Conservation (phyloP, 495 filamentous ascomycete genomes). For the Acidiella bohemica region DNA sequence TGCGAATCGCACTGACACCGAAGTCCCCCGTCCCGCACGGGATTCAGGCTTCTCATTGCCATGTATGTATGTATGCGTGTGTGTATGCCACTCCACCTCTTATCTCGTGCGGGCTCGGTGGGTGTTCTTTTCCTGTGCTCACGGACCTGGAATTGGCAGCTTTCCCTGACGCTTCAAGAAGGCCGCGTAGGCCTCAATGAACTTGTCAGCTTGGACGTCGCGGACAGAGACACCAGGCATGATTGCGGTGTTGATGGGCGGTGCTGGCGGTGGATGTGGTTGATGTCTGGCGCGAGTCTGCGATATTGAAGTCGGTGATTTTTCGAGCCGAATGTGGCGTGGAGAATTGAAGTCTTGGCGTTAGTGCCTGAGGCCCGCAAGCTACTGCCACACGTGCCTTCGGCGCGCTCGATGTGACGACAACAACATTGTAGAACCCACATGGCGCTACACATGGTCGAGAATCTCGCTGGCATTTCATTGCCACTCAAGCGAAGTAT, state of each 20-base stretch:
- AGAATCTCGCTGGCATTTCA: no score
- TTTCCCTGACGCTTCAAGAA: constrained; percentile 99
- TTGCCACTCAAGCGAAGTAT: no score
- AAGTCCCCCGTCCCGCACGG: constrained; percentile 32
- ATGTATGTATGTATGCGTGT: constrained; percentile 1
- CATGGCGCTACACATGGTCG: no score
- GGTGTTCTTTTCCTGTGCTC: not conserved
- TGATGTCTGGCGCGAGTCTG: constrained; percentile 8
- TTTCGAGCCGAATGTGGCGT: not conserved
- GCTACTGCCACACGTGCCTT: no score
- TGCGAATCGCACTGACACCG: constrained; percentile 9
- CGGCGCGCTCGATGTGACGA: no score
- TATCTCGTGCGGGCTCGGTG: not conserved
- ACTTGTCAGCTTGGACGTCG: constrained; percentile 67
- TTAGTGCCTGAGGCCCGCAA: no score
- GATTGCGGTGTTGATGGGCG: constrained; percentile 17
- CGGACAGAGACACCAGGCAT: constrained; percentile 28
- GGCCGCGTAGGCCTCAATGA: constrained; percentile 84
- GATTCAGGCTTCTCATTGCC: constrained; percentile 22
- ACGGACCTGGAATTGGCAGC: constrained; percentile 81
- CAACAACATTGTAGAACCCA: no score
- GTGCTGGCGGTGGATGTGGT: constrained; percentile 2
- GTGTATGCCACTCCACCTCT: constrained; percentile 3
- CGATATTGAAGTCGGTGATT: no score
- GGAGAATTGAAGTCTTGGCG: not conserved